Base-by-base conservation (phyloP, 306 rosid genomes). In the Gastrolobium villosum region DNA sequence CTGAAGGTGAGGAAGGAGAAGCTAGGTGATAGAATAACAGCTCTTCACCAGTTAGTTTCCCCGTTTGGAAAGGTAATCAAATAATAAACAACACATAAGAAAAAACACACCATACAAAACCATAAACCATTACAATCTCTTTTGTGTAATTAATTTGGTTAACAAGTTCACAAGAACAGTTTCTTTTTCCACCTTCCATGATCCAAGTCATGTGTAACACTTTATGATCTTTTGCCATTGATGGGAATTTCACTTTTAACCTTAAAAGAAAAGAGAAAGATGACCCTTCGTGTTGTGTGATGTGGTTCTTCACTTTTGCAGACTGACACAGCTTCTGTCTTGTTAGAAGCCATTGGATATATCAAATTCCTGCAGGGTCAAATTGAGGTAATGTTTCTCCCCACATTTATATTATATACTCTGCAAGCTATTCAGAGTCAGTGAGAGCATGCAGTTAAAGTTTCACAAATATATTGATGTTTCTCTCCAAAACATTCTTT, bases 291-390 rank as follows among this genome's bases (percentile, higher is more conserved):
- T 30, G 4, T 80, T 63, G 82, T 68, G 44, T 15, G 3, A 15
- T 76, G 80, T 76, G 71, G 6, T 74, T 63, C 50, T 67, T 79
- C 74, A 68, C 94, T 90, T 94, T 88, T 90, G 97, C 98, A 94
- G 98, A 94, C 96, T 85, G 98, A 94, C 96, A 92, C 97, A 54
- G 97, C 97, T 79, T 92, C 98, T 82, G 97, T 94, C 71, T 83
- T 93, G 91, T 78, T 92, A 78, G 96, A 92, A 84, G 91, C 90
- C 85, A 89, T 89, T 85, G 96, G 93, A 61, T 93, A 89, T 71
- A 88, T 93, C 72, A 87, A 93, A 87, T 93, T 93, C 92, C 94
- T 93, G 50, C 90, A 91, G 75, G 82, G 86, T 84, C 98, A 93
- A 87, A 91, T 93, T 82, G 93, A 93, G 98, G 98, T 93, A 83